Evolutionary conservation across 176 grass and related monocot genomes (phyloP), one percentile per base, ranked within the genome.

Genomic region (Alopecurus myosuroides): DNA sequence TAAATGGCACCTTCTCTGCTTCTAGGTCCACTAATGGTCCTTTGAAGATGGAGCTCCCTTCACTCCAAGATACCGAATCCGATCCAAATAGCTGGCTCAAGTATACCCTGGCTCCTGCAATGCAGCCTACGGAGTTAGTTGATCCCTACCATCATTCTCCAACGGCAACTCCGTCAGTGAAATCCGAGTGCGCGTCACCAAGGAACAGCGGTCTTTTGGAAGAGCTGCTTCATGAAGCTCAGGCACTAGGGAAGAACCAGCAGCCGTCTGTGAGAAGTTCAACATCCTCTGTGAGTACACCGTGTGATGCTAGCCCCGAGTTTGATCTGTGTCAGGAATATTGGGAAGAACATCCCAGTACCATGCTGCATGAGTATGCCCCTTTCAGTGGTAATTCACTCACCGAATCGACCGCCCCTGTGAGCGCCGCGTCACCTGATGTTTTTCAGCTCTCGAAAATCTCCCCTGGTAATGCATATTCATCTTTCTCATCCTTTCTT

Each of bases 1-100:
- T 92, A 92, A 91, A 92, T 92, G 93, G 91, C 91, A 99, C 80
- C 57, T 88, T 91, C 91, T 96, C 94, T 88, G 81, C 94, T 94
- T 96, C 91, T 86, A 90, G 89, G 89, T 77, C 91, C 91, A 77
- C 41, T 82, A 84, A 53, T 90, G 86, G 88, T 89, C 70, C 89
- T 79, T 81, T 83, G 91, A 94, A 99, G 97, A 90, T 87, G 89
- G 97, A 99, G 97, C 97, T 99, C 97, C 97, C 97, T 99, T 99
- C 93, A 99, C 89, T 96, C 97, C 97, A 99, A 99, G 91, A 96
- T 99, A 89, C 88, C 31, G 89, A 94, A 90, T 90, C 93, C 74
- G 91, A 98, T 71, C 80, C 85, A 70, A 90, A 76, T 81, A 86
- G 83, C 77, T 98, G 93, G 89, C 77, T 94, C 84, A 88, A 94